Evolutionary conservation across 805 yeast genomes (phyloP), one percentile per base, ranked within the genome.

Genomic region (Candida multigemmis): DNA sequence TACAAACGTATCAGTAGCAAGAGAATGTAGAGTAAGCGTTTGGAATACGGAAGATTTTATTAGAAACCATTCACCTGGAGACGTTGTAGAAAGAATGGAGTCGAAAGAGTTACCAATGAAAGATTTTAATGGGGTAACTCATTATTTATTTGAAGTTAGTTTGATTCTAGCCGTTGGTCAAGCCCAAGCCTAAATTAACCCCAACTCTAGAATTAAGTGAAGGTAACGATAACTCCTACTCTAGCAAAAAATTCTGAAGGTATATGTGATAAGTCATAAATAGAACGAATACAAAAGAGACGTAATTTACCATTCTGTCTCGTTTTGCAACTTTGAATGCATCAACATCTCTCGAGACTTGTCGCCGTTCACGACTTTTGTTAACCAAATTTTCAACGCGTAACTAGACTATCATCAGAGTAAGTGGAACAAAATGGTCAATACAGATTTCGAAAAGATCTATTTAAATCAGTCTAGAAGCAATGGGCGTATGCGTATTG

Each of bases 401-500:
- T n/a, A n/a, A n/a, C n/a, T n/a, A n/a, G n/a, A n/a, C n/a, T n/a
- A n/a, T n/a, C n/a, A n/a, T n/a, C n/a, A n/a, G n/a, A 17, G 19
- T 17, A 10, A 17, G 19, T 21, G 23, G 12, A 7, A 10, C 23
- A 21, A 10, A 10, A 61, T 60, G 68, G 63, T 54, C 40, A 67
- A 76, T 32, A 53, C 60, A n/a, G 96, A 89, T 54, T 91, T 83
- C 52, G 97, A 91, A 48, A 77, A 79, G 50, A 85, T 91, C 38
- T 87, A 84, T 50, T 63, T 85, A 50, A 87, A 91, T 54, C 94
- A 82, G 53, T 82, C 94, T 29, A 75, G 75, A 41, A 64, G 68
- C 21, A 71, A 74, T 24, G 99, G 99, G 14, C 77, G 93, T 42
- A 78, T 89, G 68, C 84, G 98, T 57, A 73, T 91, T 36, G 95